phyloP scores from a whole-genome alignment of 2,329 filamentous ascomycete species.

The Ophiostoma populinum region DNA sequence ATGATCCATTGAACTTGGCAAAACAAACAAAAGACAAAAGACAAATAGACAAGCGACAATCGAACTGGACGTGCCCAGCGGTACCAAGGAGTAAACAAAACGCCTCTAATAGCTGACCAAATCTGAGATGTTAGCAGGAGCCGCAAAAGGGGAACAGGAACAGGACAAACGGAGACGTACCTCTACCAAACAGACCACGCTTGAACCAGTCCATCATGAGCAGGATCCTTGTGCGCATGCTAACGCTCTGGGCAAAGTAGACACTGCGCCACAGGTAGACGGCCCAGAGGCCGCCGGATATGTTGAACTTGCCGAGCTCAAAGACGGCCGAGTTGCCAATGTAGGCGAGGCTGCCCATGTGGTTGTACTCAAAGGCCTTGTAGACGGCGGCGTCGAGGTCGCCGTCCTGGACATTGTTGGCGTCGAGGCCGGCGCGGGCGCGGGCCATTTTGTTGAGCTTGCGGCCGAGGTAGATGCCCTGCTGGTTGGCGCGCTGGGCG shows the following conservation, averaged over 20 bases:
- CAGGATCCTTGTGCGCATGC: conserved; percentile 70
- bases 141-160: background rate
- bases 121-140: background rate
- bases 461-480: conserved; percentile 77
- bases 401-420: conserved; percentile 73
- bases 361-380: conserved; percentile 85
- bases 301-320: conserved; percentile 62
- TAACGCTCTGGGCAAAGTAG: conserved; percentile 96
- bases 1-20: too few relatives aligned
- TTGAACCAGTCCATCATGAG: conserved; percentile 99
- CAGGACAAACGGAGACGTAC: conserved; percentile 32
- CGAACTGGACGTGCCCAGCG: too few relatives aligned
- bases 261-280: conserved; percentile 94
- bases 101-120: background rate
- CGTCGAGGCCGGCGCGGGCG: conserved; percentile 52
- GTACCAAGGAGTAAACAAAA: too few relatives aligned
- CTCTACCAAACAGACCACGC: conserved; percentile 84
- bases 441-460: conserved; percentile 89
- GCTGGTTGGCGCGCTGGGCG: conserved; percentile 89
- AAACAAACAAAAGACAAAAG: too few relatives aligned
- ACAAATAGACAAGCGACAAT: too few relatives aligned
- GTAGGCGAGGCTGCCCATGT: conserved; percentile 84
- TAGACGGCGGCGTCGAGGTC: conserved; percentile 86
- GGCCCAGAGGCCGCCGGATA: conserved; percentile 72
- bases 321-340: conserved; percentile 95